Evolutionary conservation across 2,329 filamentous ascomycete species (phyloP).

Genomic region (Colletotrichum incanum): DNA sequence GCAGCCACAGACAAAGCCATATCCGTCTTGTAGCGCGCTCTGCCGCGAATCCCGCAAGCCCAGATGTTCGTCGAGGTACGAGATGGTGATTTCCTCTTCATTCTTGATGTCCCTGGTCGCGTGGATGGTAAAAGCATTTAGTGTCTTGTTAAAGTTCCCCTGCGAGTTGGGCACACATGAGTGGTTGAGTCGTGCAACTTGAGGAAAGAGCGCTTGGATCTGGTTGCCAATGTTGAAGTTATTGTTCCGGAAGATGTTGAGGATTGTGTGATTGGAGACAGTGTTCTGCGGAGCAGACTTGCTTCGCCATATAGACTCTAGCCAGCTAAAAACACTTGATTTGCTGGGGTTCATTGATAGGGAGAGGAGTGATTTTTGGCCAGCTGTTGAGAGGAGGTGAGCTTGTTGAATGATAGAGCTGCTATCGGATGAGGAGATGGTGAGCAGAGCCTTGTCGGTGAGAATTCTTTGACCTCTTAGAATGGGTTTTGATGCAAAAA

Average conservation of each 20-base stretch:
- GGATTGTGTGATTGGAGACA: constrained; percentile 34
- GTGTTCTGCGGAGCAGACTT: constrained; percentile 14
- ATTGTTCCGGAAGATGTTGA: constrained; percentile 42
- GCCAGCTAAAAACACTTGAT: constrained; percentile 32
- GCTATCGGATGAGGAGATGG: constrained; percentile 30
- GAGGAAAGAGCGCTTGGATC: constrained; percentile 30
- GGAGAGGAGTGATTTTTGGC: constrained; percentile 19
- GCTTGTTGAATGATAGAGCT: constrained; percentile 24
- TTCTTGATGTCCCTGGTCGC: constrained; percentile 26
- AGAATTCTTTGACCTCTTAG: constrained; percentile 28
- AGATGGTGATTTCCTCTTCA: constrained; percentile 40
- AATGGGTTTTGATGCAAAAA: constrained; percentile 32
- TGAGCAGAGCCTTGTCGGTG: constrained; percentile 37
- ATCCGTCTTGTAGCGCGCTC: constrained; percentile 13
- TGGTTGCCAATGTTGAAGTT: constrained; percentile 37
- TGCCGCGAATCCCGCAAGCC: constrained; percentile 12
- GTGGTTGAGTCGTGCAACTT: constrained; percentile 38
- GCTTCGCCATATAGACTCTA: constrained; percentile 39
- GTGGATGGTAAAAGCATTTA: constrained; percentile 32
- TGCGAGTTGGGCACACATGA: constrained; percentile 40
- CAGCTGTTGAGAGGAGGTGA: constrained; percentile 18
- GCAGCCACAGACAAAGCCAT: constrained; percentile 34
- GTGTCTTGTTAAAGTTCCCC: constrained; percentile 31
- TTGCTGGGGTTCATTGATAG: constrained; percentile 32
- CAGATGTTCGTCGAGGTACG: constrained; percentile 38